A percentile compares a stretch with the other conserved stretches of the same genome.
phyloP scores from a whole-genome alignment of 2,329 filamentous ascomycete species.

The Xylaria sp. region DNA sequence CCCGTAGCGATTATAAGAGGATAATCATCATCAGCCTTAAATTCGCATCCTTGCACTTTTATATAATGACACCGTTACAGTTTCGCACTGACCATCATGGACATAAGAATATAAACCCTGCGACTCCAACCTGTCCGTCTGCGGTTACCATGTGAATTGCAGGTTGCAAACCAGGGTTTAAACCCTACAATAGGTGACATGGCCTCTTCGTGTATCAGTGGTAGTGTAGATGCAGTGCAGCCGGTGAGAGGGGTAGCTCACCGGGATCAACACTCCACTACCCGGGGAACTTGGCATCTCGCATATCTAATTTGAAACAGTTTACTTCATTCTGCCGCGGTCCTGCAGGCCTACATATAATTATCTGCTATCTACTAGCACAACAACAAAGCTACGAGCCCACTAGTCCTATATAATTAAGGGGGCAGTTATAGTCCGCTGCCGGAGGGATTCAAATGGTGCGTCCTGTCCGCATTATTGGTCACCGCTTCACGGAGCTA shows the following conservation, averaged over 20 bases:
- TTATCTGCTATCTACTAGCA: not conserved
- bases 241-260: slow-evolving; percentile 19
- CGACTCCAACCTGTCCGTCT: slow-evolving; percentile 5
- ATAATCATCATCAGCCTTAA: not conserved
- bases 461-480: not conserved
- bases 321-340: not conserved
- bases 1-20: not conserved
- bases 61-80: not conserved
- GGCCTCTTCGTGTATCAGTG: not conserved
- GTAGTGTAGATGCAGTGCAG: slow-evolving; percentile 1
- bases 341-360: not conserved
- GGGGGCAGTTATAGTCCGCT: not conserved
- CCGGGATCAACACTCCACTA: slow-evolving; percentile 13
- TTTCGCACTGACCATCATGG: not conserved
- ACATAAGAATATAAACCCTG: slow-evolving; percentile 4
- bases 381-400: not conserved
- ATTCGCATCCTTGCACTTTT: not conserved
- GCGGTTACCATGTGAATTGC: not conserved
- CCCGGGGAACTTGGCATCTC: slow-evolving; percentile 5
- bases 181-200: slow-evolving; percentile 16
- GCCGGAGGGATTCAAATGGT: not conserved
- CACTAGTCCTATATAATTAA: not conserved
- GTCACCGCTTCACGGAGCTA: not conserved
- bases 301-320: not conserved
- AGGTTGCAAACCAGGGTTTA: slow-evolving; percentile 9